Conservation (phyloP, 306 rosid species). For the Quercus rubra region DNA sequence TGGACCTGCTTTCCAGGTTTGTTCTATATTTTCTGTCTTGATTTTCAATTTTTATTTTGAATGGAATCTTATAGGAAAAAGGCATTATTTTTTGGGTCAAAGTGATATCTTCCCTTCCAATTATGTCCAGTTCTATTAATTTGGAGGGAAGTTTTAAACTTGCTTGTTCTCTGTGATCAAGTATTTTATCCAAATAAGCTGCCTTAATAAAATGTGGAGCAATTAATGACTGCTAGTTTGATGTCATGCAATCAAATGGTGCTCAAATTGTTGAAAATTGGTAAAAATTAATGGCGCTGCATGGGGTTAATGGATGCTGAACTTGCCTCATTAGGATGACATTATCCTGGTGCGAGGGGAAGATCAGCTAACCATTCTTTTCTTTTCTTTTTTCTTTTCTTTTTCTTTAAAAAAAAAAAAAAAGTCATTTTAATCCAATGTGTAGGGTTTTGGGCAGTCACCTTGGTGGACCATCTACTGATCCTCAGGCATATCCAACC, state of each 20-base stretch:
- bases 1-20: conserved; percentile 99
- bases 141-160: neutral
- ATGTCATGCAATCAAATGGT: neutral
- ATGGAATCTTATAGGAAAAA: neutral
- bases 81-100: neutral
- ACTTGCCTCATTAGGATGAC: neutral
- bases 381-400: neutral
- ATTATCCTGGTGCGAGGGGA: neutral
- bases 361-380: neutral
- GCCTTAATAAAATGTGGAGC: neutral
- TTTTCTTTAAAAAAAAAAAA: neutral
- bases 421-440: neutral
- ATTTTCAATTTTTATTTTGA: neutral
- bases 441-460: neutral
- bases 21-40: conserved; percentile 27
- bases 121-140: neutral
- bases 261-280: neutral
- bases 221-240: neutral
- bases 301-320: neutral
- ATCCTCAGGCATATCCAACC: neutral
- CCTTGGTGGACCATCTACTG: neutral
- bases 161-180: neutral
- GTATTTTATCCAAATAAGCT: neutral
- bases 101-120: neutral
- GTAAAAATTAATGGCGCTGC: neutral